Base-by-base conservation (phyloP, 306 rosid genomes). In the Medicago arabica region DNA sequence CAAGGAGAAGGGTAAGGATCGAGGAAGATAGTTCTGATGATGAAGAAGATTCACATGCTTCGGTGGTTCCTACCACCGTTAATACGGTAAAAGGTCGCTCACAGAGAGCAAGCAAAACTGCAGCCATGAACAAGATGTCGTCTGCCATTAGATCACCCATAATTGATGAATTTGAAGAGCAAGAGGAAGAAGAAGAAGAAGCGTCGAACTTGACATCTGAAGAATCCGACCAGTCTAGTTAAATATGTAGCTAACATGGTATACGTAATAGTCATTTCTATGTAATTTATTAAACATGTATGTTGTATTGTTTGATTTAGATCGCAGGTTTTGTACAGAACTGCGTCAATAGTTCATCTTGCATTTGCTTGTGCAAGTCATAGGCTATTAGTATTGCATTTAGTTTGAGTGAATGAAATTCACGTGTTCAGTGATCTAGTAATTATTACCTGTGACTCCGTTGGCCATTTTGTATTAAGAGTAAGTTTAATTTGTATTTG, bases 61-160 rank as follows among this genome's bases (percentile, higher is more conserved):
- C 97, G 19, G 84, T 64, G 34, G 89, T 84, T 51, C 89, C 97
- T 71, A 64, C 46, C n/a, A 40, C 71, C 69, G 55, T 80, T 38
- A 83, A 72, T 64, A 69, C 91, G 1, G 46, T 75, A 31, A 58
- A 64, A 67, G 54, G 83, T 53, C 93, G 96, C 55, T 89, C 97
- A 14, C 91, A 89, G 84, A 90, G 99, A 75, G 97, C 92, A 75
- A 95, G 99, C 79, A 95, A 92, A 85, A 88, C 97, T 36, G 93
- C 88, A 47, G 97, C 99, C 31, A 49, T 95, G 72, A 76, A 73
- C 40, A 95, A 88, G 88, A 92, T 92, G 79, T 83, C 83, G 72
- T 83, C 84, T 53, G 82, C 86, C 17, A 15, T 13, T n/a, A 82
- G 76, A 71, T 62, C 80, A 61, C 72, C 21, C 57, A 79, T 54